These are phyloP conservation scores for Saccharomycopsis fodiens DNA, from an alignment of 805 yeast species.

Conservation along the genomic window DNA sequence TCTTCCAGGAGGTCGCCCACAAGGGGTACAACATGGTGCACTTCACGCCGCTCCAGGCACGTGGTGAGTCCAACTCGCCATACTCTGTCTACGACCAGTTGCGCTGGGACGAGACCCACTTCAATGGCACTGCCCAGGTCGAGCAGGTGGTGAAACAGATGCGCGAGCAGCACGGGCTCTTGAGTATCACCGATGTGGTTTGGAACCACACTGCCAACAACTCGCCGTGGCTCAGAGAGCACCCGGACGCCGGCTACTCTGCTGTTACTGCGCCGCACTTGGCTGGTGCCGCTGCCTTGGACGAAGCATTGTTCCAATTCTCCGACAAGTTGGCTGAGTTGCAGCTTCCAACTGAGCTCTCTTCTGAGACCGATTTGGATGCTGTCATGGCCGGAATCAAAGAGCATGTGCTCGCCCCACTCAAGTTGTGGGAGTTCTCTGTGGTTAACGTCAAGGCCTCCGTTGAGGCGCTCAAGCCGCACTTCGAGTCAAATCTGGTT, in stretches of 20 bases:
- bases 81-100: constrained; percentile 87
- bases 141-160: constrained; percentile 38
- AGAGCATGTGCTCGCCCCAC: constrained; percentile 53
- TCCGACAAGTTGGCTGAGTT: constrained; percentile 48
- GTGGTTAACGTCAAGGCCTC: constrained; percentile 50
- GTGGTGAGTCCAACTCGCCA: constrained; percentile 91
- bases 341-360: constrained; percentile 55
- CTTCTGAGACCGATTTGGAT: constrained; percentile 45
- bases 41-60: constrained; percentile 84
- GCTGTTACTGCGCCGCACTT: constrained; percentile 85
- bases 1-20: constrained; percentile 50
- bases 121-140: constrained; percentile 51
- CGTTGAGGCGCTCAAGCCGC: constrained; percentile 31
- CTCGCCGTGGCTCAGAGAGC: constrained; percentile 75
- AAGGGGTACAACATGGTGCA: constrained; percentile 95
- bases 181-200: constrained; percentile 86
- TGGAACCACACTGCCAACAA: constrained; percentile 93
- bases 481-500: constrained; percentile 28
- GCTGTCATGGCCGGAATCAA: constrained; percentile 61
- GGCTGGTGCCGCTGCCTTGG: constrained; percentile 76
- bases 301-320: constrained; percentile 56
- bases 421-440: constrained; percentile 84
- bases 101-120: constrained; percentile 59
- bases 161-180: constrained; percentile 49
- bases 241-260: constrained; percentile 89